A percentile compares a stretch with the other conserved stretches of the same genome.
Conservation (phyloP, 2,329 filamentous ascomycete species). For the Sporothrix pallida region DNA sequence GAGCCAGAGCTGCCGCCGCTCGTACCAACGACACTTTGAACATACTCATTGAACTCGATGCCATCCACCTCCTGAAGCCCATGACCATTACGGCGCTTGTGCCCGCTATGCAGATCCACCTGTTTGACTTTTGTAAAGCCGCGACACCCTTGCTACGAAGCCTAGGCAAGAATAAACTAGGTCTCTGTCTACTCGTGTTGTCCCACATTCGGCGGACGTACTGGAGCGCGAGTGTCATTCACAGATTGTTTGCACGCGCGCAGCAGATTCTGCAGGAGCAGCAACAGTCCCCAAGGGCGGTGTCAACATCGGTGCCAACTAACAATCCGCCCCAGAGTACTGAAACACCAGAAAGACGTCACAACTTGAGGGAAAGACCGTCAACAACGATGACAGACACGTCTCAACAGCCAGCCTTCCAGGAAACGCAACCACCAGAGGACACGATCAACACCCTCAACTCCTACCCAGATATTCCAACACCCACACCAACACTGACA, state of each 20-base stretch:
- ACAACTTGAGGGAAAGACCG: not conserved
- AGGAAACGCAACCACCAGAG: not conserved
- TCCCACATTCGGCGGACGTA: slow-evolving; percentile 23
- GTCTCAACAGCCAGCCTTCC: not conserved
- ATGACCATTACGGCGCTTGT: slow-evolving; percentile 28
- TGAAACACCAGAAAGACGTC: not conserved
- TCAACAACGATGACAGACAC: not conserved
- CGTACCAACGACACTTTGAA: slow-evolving; percentile 24
- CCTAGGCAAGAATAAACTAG: slow-evolving; percentile 27
- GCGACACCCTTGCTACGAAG: not conserved
- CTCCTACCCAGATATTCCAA: not conserved
- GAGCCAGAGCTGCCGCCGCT: slow-evolving; percentile 9
- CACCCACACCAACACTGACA: not conserved
- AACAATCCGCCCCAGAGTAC: no score
- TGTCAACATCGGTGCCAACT: not conserved
- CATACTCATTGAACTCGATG: slow-evolving; percentile 23
- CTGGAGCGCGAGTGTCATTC: slow-evolving; percentile 23
- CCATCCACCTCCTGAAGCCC: slow-evolving; percentile 24
- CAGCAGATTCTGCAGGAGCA: slow-evolving; percentile 14
- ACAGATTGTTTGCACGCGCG: slow-evolving; percentile 22
- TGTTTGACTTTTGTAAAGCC: slow-evolving; percentile 22
- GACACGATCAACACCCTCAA: not conserved
- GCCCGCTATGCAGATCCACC: slow-evolving; percentile 30
- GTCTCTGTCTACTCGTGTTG: slow-evolving; percentile 18
- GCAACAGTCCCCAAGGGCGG: not conserved